Percentiles rank a stretch among this genome's conserved stretches.
These are phyloP conservation scores for Phytopythium chamaehyphon DNA, from an alignment of 352 stramenopile genomes.

Conservation along the genomic window DNA sequence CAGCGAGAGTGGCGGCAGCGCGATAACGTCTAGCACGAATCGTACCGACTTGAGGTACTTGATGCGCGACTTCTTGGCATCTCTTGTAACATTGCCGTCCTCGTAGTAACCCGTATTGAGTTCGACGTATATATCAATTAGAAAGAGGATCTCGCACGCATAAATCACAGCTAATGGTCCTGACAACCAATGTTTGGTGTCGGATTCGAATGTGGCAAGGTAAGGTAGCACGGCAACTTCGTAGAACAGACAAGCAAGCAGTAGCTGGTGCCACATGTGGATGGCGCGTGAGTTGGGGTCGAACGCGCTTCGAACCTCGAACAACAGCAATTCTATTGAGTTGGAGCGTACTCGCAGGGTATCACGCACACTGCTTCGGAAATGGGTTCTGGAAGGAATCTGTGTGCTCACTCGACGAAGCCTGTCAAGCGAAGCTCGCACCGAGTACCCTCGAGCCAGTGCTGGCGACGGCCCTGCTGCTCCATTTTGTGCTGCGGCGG, in stretches of 20 bases:
- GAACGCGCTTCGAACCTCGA: constrained; percentile 47
- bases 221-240: constrained; percentile 52
- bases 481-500: not conserved
- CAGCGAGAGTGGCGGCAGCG: constrained; percentile 41
- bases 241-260: constrained; percentile 49
- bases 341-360: constrained; percentile 33
- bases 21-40: constrained; percentile 45
- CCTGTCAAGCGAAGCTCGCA: constrained; percentile 14
- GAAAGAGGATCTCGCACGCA: constrained; percentile 51
- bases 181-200: constrained; percentile 11
- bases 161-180: constrained; percentile 37
- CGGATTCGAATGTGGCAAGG: constrained; percentile 34
- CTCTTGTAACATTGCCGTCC: constrained; percentile 47
- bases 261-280: constrained; percentile 52
- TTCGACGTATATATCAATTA: constrained; percentile 53
- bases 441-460: not conserved
- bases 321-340: constrained; percentile 46
- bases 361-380: constrained; percentile 23
- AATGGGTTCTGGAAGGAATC: constrained; percentile 2
- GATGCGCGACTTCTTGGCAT: constrained; percentile 36
- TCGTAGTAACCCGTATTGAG: constrained; percentile 74
- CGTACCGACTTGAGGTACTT: constrained; percentile 53
- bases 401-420: constrained; percentile 15
- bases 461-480: not conserved
- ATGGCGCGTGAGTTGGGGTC: constrained; percentile 53